These are phyloP conservation scores for Daldinia loculata DNA, from an alignment of 495 filamentous ascomycete genomes.

Conservation along the genomic window DNA sequence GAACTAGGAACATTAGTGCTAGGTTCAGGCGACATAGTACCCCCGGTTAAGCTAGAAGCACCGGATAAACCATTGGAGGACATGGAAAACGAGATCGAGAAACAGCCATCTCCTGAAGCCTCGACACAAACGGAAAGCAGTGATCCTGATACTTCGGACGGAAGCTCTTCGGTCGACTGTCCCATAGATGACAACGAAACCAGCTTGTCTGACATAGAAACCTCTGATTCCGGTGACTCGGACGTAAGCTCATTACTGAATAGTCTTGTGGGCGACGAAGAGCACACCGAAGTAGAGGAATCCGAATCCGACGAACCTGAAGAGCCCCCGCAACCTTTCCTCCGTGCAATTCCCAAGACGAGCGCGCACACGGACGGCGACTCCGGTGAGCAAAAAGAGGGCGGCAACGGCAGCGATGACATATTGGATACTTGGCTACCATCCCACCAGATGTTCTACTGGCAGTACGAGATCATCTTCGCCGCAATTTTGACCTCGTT, in stretches of 20 bases:
- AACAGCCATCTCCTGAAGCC: neutral
- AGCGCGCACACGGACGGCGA: neutral
- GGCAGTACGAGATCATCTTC: constrained; percentile 31
- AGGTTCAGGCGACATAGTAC: neutral
- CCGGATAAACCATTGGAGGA: neutral
- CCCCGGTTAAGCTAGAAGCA: neutral
- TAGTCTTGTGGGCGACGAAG: neutral
- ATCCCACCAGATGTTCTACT: constrained; percentile 18
- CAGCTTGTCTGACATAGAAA: neutral
- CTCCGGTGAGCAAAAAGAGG: neutral
- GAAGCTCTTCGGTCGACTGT: neutral
- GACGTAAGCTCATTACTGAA: neutral
- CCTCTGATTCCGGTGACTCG: neutral
- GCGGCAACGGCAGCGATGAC: neutral
- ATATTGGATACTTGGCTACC: constrained; percentile 10
- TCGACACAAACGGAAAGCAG: neutral
- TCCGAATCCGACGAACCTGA: neutral
- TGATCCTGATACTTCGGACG: neutral
- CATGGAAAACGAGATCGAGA: neutral
- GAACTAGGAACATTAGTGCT: too few species aligned
- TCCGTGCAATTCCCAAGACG: neutral
- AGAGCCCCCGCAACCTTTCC: neutral
- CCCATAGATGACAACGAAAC: neutral
- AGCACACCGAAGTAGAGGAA: neutral
- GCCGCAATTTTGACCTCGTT: neutral